A percentile compares a stretch with the other conserved stretches of the same genome.
Evolutionary conservation across 2,329 filamentous ascomycete genomes (phyloP).

Genomic region (Sphaerulina vaccinii): DNA sequence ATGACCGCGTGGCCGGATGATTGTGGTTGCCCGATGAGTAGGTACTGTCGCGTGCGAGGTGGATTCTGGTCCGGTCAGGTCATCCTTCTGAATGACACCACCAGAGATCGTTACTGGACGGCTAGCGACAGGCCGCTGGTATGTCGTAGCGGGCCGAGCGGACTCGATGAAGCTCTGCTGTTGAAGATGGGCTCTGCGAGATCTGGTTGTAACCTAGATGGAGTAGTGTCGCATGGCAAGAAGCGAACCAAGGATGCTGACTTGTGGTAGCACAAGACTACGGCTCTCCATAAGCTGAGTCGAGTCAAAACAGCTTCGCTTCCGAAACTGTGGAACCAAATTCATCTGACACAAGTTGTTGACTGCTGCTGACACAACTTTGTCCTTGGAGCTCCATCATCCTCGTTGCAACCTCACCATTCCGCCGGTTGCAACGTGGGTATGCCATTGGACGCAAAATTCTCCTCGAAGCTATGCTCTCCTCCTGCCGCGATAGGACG

Average conservation of each 20-base stretch:
- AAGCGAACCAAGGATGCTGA: slow-evolving; percentile 8
- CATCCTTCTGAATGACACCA: slow-evolving; percentile 11
- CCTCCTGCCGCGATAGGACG: slow-evolving; percentile 13
- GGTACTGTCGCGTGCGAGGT: not conserved
- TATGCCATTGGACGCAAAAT: slow-evolving; percentile 13
- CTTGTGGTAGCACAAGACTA: slow-evolving; percentile 3
- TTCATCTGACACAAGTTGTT: not conserved
- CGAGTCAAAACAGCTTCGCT: not conserved
- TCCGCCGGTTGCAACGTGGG: slow-evolving; percentile 16
- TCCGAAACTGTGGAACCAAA: not conserved
- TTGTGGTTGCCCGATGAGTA: not conserved
- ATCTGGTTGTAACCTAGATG: not conserved
- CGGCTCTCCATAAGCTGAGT: not conserved
- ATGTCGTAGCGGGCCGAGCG: not conserved
- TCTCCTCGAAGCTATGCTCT: not conserved
- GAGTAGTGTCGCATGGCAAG: slow-evolving; percentile 6
- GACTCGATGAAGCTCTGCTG: not conserved
- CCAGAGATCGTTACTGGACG: not conserved
- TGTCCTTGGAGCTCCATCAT: not conserved
- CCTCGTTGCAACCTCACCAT: slow-evolving; percentile 10
- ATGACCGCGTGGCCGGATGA: slow-evolving; percentile 1
- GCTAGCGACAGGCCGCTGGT: not conserved
- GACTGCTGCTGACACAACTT: too few species aligned
- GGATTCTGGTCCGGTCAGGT: slow-evolving; percentile 2
- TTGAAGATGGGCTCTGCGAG: not conserved